These are phyloP conservation scores for Blumeria hordei DNA, from an alignment of 2,329 filamentous ascomycete species.

Conservation along the genomic window DNA sequence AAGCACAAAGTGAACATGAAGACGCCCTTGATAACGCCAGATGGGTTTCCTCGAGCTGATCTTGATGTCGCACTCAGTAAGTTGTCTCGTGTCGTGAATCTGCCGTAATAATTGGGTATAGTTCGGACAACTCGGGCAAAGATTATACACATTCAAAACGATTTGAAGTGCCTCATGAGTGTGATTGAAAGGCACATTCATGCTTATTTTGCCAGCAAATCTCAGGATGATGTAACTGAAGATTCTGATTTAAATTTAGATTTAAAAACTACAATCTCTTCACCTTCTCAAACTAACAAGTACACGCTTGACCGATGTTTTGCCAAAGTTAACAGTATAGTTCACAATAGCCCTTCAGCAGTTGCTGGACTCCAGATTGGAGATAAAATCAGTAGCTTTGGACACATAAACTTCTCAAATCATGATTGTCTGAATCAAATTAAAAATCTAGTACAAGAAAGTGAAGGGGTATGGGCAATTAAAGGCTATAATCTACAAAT, in stretches of 20 bases:
- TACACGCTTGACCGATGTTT: slow-evolving; percentile 37
- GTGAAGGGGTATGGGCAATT: slow-evolving; percentile 47
- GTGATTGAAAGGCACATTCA: slow-evolving; percentile 71
- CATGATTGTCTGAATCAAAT: slow-evolving; percentile 71
- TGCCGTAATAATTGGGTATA: slow-evolving; percentile 16
- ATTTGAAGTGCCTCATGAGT: slow-evolving; percentile 75
- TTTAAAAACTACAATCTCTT: slow-evolving; percentile 8
- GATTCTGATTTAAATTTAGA: slow-evolving; percentile 1
- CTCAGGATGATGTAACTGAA: slow-evolving; percentile 17
- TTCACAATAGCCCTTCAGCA: slow-evolving; percentile 55
- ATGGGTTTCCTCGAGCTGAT: slow-evolving; percentile 81
- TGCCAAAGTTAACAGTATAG: slow-evolving; percentile 72
- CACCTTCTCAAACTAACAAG: slow-evolving; percentile 16
- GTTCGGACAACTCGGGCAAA: slow-evolving; percentile 80
- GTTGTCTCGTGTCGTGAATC: slow-evolving; percentile 7
- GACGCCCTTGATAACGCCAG: slow-evolving; percentile 61
- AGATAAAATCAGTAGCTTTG: slow-evolving; percentile 68
- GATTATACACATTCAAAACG: slow-evolving; percentile 75
- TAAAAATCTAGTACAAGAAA: slow-evolving; percentile 71
- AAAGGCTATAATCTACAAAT: background rate
- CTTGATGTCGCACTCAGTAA: slow-evolving; percentile 86
- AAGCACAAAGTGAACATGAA: slow-evolving; percentile 89
- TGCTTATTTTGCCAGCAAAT: slow-evolving; percentile 56
- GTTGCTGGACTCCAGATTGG: slow-evolving; percentile 56
- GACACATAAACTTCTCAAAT: slow-evolving; percentile 59